Percentiles rank a stretch among this genome's conserved stretches.
phyloP scores from a whole-genome alignment of 768 basidiomycete genomes.

The Suillus cothurnatus region DNA sequence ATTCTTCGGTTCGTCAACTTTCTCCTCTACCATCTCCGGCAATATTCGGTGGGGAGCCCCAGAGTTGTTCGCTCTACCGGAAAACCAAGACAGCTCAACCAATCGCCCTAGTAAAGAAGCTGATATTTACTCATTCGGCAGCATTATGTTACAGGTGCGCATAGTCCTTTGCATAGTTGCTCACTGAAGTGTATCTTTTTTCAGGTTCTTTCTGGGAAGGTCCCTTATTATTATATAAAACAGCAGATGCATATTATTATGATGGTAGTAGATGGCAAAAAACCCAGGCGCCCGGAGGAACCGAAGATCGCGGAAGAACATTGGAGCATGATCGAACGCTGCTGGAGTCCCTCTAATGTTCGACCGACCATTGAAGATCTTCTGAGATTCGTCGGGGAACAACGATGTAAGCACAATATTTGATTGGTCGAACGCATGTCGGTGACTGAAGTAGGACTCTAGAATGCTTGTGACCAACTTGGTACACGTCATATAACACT shows the following conservation, averaged over 20 bases:
- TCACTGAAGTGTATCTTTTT: neutral
- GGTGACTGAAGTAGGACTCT: neutral
- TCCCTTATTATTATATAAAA: conserved; percentile 12
- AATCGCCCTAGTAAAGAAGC: conserved; percentile 8
- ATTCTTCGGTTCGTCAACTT: conserved; percentile 31
- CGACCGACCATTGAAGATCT: conserved; percentile 22
- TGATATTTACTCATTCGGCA: conserved; percentile 19
- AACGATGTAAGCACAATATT: neutral
- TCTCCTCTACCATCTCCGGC: conserved; percentile 35
- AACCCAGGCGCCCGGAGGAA: conserved; percentile 8
- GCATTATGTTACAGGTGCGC: conserved; percentile 26
- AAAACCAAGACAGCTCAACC: conserved; percentile 20
- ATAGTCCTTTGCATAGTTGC: neutral
- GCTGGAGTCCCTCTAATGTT: neutral
- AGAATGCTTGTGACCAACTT: neutral
- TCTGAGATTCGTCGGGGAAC: conserved; percentile 14
- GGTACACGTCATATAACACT: neutral
- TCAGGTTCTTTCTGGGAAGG: conserved; percentile 13
- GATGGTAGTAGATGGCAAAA: conserved; percentile 10
- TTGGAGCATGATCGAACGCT: conserved; percentile 11
- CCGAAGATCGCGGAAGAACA: conserved; percentile 10
- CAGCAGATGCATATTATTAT: conserved; percentile 8
- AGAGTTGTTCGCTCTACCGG: conserved; percentile 26
- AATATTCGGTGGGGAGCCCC: conserved; percentile 48
- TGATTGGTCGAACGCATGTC: neutral